Conservation (phyloP, 805 yeast species). For the baker's yeast (Saccharomyces cerevisiae) region DNA sequence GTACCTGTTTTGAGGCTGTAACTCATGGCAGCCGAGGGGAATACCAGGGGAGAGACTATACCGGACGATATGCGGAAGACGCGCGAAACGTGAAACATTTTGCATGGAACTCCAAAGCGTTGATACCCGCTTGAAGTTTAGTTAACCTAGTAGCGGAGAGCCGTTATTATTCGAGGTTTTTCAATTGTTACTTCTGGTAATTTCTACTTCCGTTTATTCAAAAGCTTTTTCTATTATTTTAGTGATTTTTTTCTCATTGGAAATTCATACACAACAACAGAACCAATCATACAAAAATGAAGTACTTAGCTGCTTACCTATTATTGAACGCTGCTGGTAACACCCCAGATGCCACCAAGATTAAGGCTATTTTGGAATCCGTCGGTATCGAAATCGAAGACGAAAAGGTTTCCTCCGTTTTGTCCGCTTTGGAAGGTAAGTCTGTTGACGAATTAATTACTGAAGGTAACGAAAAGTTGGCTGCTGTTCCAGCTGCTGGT, state of each 20-base stretch:
- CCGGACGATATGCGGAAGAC: neutral
- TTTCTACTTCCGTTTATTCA: neutral
- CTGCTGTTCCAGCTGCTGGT: constrained; percentile 97
- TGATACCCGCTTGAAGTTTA: neutral
- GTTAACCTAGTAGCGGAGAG: neutral
- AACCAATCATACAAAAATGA: constrained; percentile 41
- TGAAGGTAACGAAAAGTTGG: constrained; percentile 92
- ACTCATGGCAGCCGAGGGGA: neutral
- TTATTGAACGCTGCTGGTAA: constrained; percentile 96
- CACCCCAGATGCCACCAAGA: constrained; percentile 88
- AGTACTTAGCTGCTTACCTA: constrained; percentile 99
- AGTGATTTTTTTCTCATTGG: neutral
- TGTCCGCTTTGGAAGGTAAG: constrained; percentile 90
- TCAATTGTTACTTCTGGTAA: neutral
- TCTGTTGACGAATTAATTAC: constrained; percentile 80
- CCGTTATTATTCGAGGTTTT: neutral
- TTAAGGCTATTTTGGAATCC: constrained; percentile 80
- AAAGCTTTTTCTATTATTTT: too few species aligned
- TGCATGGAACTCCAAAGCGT: neutral
- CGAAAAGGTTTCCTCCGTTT: constrained; percentile 70
- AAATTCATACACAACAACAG: neutral
- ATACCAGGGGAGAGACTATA: neutral
- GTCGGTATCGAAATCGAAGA: constrained; percentile 96
- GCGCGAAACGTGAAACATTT: neutral
- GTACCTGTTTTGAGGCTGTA: neutral